Base-by-base conservation (phyloP, 1,139 yeast species). In the Maudiozyma humilis region DNA sequence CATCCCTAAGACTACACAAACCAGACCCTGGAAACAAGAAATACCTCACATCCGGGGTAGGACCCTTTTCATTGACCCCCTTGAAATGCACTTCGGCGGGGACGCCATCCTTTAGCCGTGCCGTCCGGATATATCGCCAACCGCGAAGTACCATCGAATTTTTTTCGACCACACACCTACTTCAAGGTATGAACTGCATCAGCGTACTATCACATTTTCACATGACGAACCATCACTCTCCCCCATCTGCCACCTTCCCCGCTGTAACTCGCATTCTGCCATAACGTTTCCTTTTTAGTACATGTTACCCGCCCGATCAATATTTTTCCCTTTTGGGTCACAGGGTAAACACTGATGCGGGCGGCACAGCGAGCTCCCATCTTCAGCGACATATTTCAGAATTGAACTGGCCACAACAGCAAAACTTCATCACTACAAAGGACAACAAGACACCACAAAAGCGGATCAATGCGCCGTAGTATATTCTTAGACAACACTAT, bases 401-500 rank as follows among this genome's bases (percentile, higher is more conserved):
- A 23, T 10, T 6, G 27, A 10, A 23, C 10, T 6, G 6, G 10
- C 27, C 27, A 23, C 27, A 23, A 23, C 27, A 10, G 10, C 27
- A 23, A 23, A 6, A 6, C 27, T 6, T 23, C 10, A 6, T 6
- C 27, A 23, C 10, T 10, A 23, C 27, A 23, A 23, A 23, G 27
- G 27, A 6, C 27, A 6, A 23, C 8, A 23, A 10, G 8, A 10
- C 6, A 23, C 6, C 27, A 31, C 33, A 31, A 31, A 31, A 31
- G 27, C 6, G 27, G 8, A 6, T 10, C 25, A 12, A 60, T 60
- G 64, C 54, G 62, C 23, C 59, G 55, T 47, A 53, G 57, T 42
- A 49, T 61, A 23, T 53, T 52, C 46, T 47, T 62, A 44, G 65
- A 61, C 36, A 62, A 62, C 45, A 61, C 66, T 2, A 62, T 62